Conservation (phyloP, 257 asterid species). For the Gentiana straminea region DNA sequence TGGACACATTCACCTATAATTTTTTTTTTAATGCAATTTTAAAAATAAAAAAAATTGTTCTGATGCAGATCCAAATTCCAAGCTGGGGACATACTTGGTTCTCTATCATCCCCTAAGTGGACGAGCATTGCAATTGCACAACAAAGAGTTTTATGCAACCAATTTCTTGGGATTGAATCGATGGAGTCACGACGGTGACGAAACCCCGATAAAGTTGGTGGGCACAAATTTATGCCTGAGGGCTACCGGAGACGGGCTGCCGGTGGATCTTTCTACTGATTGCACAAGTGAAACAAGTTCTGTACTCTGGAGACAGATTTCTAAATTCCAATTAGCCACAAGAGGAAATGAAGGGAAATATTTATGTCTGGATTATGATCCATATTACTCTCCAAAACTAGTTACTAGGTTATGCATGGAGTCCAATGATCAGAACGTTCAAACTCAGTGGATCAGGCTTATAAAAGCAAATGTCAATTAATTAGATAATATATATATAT, state of each 20-base stretch:
- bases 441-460: constrained; percentile 58
- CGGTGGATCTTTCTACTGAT: constrained; percentile 24
- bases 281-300: constrained; percentile 23
- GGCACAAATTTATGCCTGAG: constrained; percentile 25
- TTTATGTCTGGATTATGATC: constrained; percentile 50
- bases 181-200: constrained; percentile 33
- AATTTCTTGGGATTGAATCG: constrained; percentile 25
- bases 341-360: too few relatives aligned
- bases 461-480: too few relatives aligned
- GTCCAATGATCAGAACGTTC: constrained; percentile 29
- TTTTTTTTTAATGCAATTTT: too few relatives aligned
- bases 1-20: too few relatives aligned
- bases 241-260: constrained; percentile 23
- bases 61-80: constrained; percentile 32
- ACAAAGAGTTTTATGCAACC: constrained; percentile 6
- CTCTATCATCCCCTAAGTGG: constrained; percentile 60
- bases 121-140: constrained; percentile 18
- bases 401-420: constrained; percentile 39
- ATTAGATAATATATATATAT: too few relatives aligned
- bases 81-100: constrained; percentile 7
- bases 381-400: constrained; percentile 10
- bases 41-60: too few relatives aligned
- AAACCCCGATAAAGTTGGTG: constrained; percentile 23
- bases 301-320: constrained; percentile 36
- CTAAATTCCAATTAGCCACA: constrained; percentile 16